Evolutionary conservation across 1,139 yeast genomes (phyloP).

Genomic region (Scheffersomyces titani): DNA sequence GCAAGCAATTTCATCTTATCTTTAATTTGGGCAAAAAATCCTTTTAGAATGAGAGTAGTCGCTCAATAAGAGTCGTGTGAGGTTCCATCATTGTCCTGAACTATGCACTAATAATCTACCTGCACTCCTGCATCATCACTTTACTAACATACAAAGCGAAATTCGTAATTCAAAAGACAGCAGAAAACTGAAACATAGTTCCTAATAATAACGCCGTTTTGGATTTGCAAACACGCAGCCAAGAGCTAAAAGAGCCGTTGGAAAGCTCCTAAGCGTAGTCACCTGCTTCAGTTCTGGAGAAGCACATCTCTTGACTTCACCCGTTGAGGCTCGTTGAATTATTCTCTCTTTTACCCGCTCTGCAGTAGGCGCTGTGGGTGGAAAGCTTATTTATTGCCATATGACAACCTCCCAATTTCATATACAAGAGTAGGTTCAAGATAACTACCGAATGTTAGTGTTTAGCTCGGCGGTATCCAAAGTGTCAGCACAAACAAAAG

Average conservation of each 20-base stretch:
- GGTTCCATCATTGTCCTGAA: not conserved
- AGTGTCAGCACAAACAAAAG: not conserved
- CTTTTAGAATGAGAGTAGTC: not conserved
- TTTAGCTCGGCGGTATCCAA: not conserved
- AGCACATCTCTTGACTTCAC: not conserved
- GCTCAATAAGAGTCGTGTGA: not conserved
- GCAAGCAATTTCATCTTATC: not conserved
- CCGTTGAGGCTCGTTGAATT: not conserved
- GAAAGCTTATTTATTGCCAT: not conserved
- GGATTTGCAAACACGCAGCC: not conserved
- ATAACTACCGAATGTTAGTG: not conserved
- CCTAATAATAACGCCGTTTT: not conserved
- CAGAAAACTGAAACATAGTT: not conserved
- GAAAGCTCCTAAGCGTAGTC: not conserved
- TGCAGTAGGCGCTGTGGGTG: not conserved
- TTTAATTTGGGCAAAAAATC: not conserved
- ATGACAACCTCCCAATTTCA: not conserved
- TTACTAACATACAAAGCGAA: not conserved
- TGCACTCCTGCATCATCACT: not conserved
- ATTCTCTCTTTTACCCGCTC: not conserved
- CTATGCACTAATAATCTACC: not conserved
- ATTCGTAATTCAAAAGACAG: not conserved
- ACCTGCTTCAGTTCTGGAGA: too few relatives aligned
- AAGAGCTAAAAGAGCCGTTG: not conserved
- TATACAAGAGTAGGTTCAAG: not conserved